phyloP scores from a whole-genome alignment of 2,329 filamentous ascomycete genomes.

The Leptographium flavum region DNA sequence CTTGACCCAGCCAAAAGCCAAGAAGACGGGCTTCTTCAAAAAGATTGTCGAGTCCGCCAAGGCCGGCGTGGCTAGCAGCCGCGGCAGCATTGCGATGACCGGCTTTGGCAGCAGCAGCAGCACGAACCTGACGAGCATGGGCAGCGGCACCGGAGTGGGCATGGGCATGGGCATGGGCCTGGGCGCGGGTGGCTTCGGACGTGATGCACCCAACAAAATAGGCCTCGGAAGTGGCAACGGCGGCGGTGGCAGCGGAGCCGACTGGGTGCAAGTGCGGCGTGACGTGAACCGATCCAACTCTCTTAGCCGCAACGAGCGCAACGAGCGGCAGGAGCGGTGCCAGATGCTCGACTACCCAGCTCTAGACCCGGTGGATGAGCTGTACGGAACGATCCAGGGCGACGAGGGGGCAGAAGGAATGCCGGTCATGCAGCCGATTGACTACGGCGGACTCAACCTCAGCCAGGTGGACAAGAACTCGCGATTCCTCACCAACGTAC shows the following conservation, averaged over 20 bases:
- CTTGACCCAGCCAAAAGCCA: conserved; percentile 54
- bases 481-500: conserved; percentile 73
- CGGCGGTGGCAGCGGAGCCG: conserved; percentile 34
- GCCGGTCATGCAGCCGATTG: conserved; percentile 66
- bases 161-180: conserved; percentile 19
- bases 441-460: conserved; percentile 69
- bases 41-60: conserved; percentile 91
- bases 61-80: conserved; percentile 78
- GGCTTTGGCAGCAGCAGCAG: conserved; percentile 26
- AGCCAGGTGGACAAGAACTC: conserved; percentile 90
- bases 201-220: conserved; percentile 12
- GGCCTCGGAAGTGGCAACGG: conserved; percentile 19
- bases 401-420: conserved; percentile 79
- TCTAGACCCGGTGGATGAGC: conserved; percentile 76
- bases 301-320: conserved; percentile 72
- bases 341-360: conserved; percentile 89
- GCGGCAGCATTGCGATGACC: conserved; percentile 62
- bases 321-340: conserved; percentile 75
- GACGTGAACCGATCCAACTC: conserved; percentile 95
- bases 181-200: conserved; percentile 3
- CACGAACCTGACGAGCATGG: not conserved
- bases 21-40: conserved; percentile 66
- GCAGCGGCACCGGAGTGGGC: conserved; percentile 25
- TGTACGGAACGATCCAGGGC: conserved; percentile 73
- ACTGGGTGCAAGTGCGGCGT: conserved; percentile 95